Base-by-base conservation (phyloP, 805 yeast species). In the Phaffomyces antillensis region DNA sequence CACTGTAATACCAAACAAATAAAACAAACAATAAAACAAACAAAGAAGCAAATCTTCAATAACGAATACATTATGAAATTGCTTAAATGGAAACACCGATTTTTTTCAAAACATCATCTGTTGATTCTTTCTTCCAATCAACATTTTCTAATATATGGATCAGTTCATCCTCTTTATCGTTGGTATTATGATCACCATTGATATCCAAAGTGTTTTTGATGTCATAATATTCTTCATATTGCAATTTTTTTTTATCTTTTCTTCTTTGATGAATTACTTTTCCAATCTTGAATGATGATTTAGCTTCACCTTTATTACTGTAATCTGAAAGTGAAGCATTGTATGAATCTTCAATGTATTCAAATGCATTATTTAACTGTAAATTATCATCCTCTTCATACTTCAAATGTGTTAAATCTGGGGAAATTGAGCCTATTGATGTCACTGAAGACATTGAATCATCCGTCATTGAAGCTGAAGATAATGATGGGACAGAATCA, bases 51-150 rank as follows among this genome's bases (percentile, higher is more conserved):
- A 20, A 20, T 28, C 13, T 11, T 28, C 30, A 11, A 28, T 28
- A 3, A 11, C 11, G 11, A 28, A 32, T 32, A 15, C 17, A 18
- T 15, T 4, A n/a, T n/a, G n/a, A 3, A 20, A 20, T 20, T 7
- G 5, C 7, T 39, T 34, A 44, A 25, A 44, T 44, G 13, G 30
- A 43, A 13, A 62, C 64, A 18, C 65, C 64, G 41, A 63, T 61
- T 44, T 63, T 63, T 42, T 59, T 60, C 45, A 63, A 42, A 6
- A 63, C 67, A 38, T 63, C 66, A 46, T 63, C 66, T 0, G 66
- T 58, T 10, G 57, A 50, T 36, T 63, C 66, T 24, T 46, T 61
- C 24, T 52, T 57, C 67, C 67, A 63, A 46, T 63, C 67, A 8
- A 63, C 63, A 37, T 48, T 51, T 30, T 62, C 63, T 35, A 62